Conservation (phyloP, 2,329 filamentous ascomycete genomes). For the Penicillium vulpinum region DNA sequence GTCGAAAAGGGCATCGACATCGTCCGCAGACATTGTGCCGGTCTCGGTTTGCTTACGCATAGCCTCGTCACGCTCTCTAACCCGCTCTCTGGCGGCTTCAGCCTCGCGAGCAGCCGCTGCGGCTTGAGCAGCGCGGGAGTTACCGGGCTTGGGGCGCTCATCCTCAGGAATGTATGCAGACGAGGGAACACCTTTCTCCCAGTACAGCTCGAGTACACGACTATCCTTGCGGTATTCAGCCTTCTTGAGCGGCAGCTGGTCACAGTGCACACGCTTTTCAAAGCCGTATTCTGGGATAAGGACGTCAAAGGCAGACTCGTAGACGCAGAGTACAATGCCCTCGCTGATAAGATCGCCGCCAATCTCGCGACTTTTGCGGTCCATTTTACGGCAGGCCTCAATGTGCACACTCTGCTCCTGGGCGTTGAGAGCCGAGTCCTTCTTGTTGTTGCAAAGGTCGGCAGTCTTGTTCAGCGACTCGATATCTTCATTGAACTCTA, state of each 20-base stretch:
- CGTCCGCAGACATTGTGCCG: constrained; percentile 88
- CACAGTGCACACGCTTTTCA: constrained; percentile 98
- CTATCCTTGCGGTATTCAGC: constrained; percentile 98
- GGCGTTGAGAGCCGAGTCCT: constrained; percentile 94
- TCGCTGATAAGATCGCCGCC: constrained; percentile 93
- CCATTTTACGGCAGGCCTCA: constrained; percentile 93
- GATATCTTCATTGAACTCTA: constrained; percentile 85
- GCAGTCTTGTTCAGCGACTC: constrained; percentile 88
- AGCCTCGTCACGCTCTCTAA: constrained; percentile 85
- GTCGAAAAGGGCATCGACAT: constrained; percentile 93
- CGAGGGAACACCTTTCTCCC: constrained; percentile 98
- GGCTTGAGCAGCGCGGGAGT: constrained; percentile 72
- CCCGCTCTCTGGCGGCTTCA: constrained; percentile 76
- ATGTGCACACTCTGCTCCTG: constrained; percentile 99
- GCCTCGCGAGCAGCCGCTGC: constrained; percentile 75
- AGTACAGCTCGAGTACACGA: constrained; percentile 92
- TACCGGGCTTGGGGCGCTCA: constrained; percentile 83
- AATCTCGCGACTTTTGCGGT: constrained; percentile 80
- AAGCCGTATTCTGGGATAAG: constrained; percentile 98
- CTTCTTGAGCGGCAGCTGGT: constrained; percentile 95
- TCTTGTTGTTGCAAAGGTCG: constrained; percentile 97
- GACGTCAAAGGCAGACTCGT: constrained; percentile 97
- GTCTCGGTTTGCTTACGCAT: constrained; percentile 93
- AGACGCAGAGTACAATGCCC: constrained; percentile 94
- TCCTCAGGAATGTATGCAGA: constrained; percentile 96